Percentiles rank a stretch among this genome's conserved stretches.
These are phyloP conservation scores for Phytophthora fragariae DNA, from an alignment of 352 stramenopile genomes.

Conservation along the genomic window DNA sequence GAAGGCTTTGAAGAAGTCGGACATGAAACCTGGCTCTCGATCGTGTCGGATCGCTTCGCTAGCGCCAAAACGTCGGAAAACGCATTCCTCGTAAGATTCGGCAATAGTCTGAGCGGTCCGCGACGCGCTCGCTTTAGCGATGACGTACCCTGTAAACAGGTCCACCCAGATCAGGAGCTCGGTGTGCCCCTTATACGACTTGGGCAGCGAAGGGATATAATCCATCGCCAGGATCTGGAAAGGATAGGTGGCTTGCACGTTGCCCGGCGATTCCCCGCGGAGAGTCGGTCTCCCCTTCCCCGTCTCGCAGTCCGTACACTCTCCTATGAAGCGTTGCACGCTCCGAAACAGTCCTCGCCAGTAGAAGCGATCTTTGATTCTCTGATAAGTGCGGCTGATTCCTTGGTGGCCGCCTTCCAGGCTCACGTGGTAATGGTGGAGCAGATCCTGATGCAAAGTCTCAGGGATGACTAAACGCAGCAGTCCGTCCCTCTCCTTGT, in stretches of 20 bases:
- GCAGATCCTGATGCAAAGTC: background rate
- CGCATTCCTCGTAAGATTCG: background rate
- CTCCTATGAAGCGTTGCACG: no score
- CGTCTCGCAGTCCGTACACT: conserved; percentile 4
- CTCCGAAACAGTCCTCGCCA: no score
- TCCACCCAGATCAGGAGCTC: background rate
- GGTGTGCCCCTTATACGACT: conserved; percentile 4
- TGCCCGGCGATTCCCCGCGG: conserved; percentile 7
- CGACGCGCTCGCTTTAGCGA: background rate
- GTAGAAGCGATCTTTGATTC: no score
- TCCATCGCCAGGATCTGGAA: conserved; percentile 19
- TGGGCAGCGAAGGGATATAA: conserved; percentile 16
- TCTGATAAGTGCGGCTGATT: no score
- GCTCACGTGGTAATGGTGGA: conserved; percentile 21
- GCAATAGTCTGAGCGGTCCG: background rate
- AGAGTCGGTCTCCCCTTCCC: conserved; percentile 2
- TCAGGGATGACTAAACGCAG: background rate
- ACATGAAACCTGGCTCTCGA: background rate
- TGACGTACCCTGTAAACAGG: background rate
- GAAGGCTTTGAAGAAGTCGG: background rate
- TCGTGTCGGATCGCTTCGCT: background rate
- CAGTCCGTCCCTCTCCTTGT: background rate
- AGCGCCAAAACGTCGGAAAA: background rate
- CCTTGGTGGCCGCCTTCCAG: no score
- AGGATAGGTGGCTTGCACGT: background rate